A percentile compares a stretch with the other conserved stretches of the same genome.
These are phyloP conservation scores for Penicillium silybi DNA, from an alignment of 495 filamentous ascomycete genomes.

Conservation along the genomic window DNA sequence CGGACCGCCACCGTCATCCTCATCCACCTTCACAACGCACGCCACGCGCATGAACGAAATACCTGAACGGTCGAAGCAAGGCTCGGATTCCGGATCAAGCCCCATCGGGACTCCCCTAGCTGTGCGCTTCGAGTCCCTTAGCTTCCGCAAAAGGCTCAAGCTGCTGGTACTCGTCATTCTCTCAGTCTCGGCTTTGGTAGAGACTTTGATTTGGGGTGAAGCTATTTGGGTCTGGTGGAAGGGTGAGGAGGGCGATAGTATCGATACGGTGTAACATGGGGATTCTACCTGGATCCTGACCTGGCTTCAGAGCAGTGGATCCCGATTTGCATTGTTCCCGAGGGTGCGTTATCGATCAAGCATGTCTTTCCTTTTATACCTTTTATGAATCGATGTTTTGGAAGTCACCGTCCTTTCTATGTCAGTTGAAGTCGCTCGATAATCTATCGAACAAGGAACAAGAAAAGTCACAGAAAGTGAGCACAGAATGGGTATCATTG, in stretches of 20 bases:
- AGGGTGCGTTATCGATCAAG: background rate
- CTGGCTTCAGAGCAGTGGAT: background rate
- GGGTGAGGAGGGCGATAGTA: slow-evolving; percentile 1
- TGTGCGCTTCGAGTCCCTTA: slow-evolving; percentile 8
- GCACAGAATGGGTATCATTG: background rate
- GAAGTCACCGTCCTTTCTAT: background rate
- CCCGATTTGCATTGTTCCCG: background rate
- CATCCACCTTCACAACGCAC: slow-evolving; percentile 4
- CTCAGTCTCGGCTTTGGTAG: background rate
- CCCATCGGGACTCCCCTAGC: background rate
- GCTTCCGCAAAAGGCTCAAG: slow-evolving; percentile 5
- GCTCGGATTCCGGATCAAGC: background rate
- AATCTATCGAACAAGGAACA: background rate
- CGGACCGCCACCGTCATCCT: background rate
- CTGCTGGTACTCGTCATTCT: background rate
- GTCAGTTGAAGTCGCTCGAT: background rate
- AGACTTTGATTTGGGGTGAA: slow-evolving; percentile 5
- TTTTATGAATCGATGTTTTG: background rate
- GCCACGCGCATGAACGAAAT: background rate
- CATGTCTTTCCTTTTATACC: background rate
- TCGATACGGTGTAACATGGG: background rate
- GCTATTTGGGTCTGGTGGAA: slow-evolving; percentile 10
- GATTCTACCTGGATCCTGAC: background rate
- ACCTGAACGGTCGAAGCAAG: background rate
- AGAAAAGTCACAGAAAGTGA: background rate